Evolutionary conservation across 306 rosid genomes (phyloP), one percentile per base, ranked within the genome.

Genomic region (Citrullus colocynthis): DNA sequence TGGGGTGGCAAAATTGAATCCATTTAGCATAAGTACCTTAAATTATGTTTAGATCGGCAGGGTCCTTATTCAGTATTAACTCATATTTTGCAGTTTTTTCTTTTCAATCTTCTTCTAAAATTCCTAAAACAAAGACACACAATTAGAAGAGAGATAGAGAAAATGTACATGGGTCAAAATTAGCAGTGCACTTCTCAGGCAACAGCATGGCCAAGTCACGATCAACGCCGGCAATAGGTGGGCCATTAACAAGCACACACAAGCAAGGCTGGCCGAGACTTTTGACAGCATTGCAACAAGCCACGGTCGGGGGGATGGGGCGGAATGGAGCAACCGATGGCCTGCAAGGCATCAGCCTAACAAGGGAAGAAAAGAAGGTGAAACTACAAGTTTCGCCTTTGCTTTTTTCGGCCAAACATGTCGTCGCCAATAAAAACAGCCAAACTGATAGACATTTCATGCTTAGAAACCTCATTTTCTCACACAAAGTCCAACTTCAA

Each of bases 271-370:
- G 80, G 28, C 80, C 80, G 15, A 78, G 60, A 10, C 60, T 11
- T 78, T 17, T 49, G 80, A 62, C 32, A 39, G 74, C 80, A 24
- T 30, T 63, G 70, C 80, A 62, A 12, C 80, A 78, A 44, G 80
- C 80, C 14, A 48, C 74, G 28, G 57, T 78, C 55, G 62, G 80
- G 21, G 80, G 74, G n/a, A 87, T 79, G 17, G 97, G 88, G 82
- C 96, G 88, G 32, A 89, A 92, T 20, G 99, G 96, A 44, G 90
- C 85, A 20, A 95, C 96, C 20, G 97, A 85, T 20, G 91, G 85
- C 80, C 99, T 88, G 79, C 97, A 95, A 42, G 97, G 97, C 41
- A 92, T 89, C 36, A 95, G 89, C 78, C 91, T 93, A 84, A 92
- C 88, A 15, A 95, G 92, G 6, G 99, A 83, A 4, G 96, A 85